These are phyloP conservation scores for Suillus decipiens DNA, from an alignment of 768 basidiomycete genomes.

Conservation along the genomic window DNA sequence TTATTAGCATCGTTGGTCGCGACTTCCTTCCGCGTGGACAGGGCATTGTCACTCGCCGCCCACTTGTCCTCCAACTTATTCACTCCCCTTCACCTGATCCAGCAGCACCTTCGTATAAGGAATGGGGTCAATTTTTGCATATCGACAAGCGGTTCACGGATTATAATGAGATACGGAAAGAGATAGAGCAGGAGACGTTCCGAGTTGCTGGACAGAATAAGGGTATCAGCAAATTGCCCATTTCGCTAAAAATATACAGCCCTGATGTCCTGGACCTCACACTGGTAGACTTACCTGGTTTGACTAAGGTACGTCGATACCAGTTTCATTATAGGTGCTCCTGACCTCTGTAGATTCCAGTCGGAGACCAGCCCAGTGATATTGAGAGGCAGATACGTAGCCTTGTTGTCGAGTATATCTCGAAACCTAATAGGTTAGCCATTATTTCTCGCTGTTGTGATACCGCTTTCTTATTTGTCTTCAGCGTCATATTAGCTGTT, in stretches of 20 bases:
- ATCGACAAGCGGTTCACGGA: slow-evolving; percentile 97
- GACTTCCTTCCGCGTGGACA: slow-evolving; percentile 87
- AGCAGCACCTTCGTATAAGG: slow-evolving; percentile 50
- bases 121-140: slow-evolving; percentile 98
- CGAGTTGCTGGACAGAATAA: slow-evolving; percentile 98
- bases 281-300: slow-evolving; percentile 92
- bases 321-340: slow-evolving; percentile 3
- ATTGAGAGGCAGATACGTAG: slow-evolving; percentile 96
- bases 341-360: slow-evolving; percentile 66
- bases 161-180: slow-evolving; percentile 89
- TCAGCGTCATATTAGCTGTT: slow-evolving; percentile 92
- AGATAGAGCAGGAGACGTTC: slow-evolving; percentile 98
- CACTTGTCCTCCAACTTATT: slow-evolving; percentile 93
- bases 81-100: slow-evolving; percentile 74
- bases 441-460: neutral
- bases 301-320: slow-evolving; percentile 76
- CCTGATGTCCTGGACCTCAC: slow-evolving; percentile 95
- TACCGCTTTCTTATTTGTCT: neutral
- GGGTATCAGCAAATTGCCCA: slow-evolving; percentile 94
- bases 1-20: slow-evolving; percentile 83
- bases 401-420: slow-evolving; percentile 93
- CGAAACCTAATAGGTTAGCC: slow-evolving; percentile 90
- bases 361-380: slow-evolving; percentile 96
- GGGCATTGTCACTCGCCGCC: slow-evolving; percentile 96
- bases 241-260: slow-evolving; percentile 93